Evolutionary conservation across 306 rosid genomes (phyloP).

Genomic region (Vachellia pachyceras): DNA sequence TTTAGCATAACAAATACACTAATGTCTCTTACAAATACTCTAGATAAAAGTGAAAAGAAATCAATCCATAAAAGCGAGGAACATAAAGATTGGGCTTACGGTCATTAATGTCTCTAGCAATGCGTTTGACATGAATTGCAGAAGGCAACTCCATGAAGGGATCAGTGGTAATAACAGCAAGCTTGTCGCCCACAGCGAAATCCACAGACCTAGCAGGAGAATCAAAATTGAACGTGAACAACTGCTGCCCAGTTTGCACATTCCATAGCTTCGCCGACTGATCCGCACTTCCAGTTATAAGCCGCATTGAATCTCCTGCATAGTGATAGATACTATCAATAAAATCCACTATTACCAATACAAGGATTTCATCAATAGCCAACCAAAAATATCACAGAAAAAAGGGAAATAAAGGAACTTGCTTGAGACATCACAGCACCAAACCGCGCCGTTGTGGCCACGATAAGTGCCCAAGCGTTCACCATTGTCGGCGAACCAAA

Average conservation of each 20-base stretch:
- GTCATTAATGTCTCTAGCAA: constrained; percentile 60
- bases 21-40: background rate
- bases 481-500: constrained; percentile 97
- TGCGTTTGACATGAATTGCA: constrained; percentile 77
- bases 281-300: constrained; percentile 89
- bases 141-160: constrained; percentile 78
- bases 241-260: constrained; percentile 79
- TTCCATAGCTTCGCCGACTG: constrained; percentile 81
- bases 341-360: background rate
- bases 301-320: constrained; percentile 65
- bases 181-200: constrained; percentile 67
- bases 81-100: constrained; percentile 45
- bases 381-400: background rate
- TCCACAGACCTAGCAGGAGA: constrained; percentile 82
- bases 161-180: constrained; percentile 72
- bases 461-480: constrained; percentile 91
- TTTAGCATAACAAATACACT: background rate
- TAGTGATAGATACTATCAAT: background rate
- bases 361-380: background rate
- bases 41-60: background rate
- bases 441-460: constrained; percentile 95
- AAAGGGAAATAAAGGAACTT: constrained; percentile 10
- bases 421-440: constrained; percentile 95
- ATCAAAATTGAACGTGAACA: constrained; percentile 70
- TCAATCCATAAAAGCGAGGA: background rate